Evolutionary conservation across 1,284 basidiomycete genomes (phyloP).

Genomic region (Cutaneotrichosporon cutaneum): DNA sequence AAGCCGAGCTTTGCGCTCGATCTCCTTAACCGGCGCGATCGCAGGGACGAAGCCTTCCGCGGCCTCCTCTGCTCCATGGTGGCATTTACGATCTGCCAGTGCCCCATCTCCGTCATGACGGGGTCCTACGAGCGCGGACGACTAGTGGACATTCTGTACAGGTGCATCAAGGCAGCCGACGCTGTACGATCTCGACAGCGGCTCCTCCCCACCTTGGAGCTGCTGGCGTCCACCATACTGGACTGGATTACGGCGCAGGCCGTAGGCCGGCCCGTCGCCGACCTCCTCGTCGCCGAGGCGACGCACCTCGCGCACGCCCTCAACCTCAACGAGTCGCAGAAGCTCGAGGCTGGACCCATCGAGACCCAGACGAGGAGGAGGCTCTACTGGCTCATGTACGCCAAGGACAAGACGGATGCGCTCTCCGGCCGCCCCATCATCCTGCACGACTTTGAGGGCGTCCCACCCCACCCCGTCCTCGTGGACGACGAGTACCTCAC

Average conservation of each 20-base stretch:
- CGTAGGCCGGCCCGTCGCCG: conserved; percentile 19
- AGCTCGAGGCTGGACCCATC: conserved; percentile 15
- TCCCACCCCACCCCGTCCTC: conserved; percentile 32
- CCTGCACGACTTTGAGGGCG: conserved; percentile 31
- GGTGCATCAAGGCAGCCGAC: conserved; percentile 28
- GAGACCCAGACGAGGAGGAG: conserved; percentile 29
- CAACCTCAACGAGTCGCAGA: conserved; percentile 18
- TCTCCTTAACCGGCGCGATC: conserved; percentile 31
- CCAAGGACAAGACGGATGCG: conserved; percentile 35
- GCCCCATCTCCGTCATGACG: conserved; percentile 30
- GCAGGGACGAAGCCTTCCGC: conserved; percentile 31
- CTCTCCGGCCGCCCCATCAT: conserved; percentile 30
- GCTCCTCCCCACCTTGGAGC: conserved; percentile 19
- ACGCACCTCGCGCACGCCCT: conserved; percentile 28
- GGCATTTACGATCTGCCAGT: conserved; percentile 36
- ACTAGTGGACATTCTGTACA: conserved; percentile 25
- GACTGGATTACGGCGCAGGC: conserved; percentile 31
- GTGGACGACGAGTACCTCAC: conserved; percentile 41
- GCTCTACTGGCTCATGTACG: conserved; percentile 36
- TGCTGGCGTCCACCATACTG: conserved; percentile 27
- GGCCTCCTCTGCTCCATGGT: conserved; percentile 35
- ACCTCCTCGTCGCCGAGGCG: conserved; percentile 26
- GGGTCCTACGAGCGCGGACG: conserved; percentile 23
- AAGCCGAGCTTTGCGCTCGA: conserved; percentile 36
- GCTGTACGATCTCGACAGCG: conserved; percentile 28